Conservation (phyloP, 2,329 filamentous ascomycete species). For the Didymella lethalis region DNA sequence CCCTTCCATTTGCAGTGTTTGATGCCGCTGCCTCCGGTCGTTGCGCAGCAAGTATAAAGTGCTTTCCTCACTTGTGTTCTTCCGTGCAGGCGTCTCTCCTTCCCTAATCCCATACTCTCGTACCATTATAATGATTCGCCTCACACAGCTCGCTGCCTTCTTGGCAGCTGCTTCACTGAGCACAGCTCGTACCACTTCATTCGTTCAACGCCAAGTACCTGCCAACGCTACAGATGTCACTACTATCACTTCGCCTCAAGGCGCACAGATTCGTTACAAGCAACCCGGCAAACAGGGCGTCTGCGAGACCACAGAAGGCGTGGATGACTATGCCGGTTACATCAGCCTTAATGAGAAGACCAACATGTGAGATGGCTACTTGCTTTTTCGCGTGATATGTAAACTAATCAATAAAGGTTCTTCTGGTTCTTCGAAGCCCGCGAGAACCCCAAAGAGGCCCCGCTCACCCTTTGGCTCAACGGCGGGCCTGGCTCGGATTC, state of each 20-base stretch:
- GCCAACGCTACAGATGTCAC: conserved; percentile 42
- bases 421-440: conserved; percentile 60
- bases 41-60: conserved; percentile 3
- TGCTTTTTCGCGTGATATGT: no score
- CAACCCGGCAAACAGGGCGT: conserved; percentile 52
- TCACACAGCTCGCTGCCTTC: conserved; percentile 32
- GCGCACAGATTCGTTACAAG: conserved; percentile 47
- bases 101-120: neutral
- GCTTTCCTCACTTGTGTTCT: neutral
- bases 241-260: conserved; percentile 46
- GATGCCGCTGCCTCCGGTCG: neutral
- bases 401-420: conserved; percentile 25
- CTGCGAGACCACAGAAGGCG: conserved; percentile 52
- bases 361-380: conserved; percentile 35
- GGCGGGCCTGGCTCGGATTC: conserved; percentile 62
- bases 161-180: conserved; percentile 31
- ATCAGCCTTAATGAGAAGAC: conserved; percentile 47
- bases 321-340: conserved; percentile 50
- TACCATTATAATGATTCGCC: conserved; percentile 30
- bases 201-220: conserved; percentile 41
- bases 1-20: neutral
- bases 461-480: conserved; percentile 60
- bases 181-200: conserved; percentile 35
- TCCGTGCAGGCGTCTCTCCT: neutral
- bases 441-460: conserved; percentile 50